Evolutionary conservation across 176 grass and related monocot genomes (phyloP).

Genomic region (Hordeum vulgare): MorexV3_pseudomolecules_assembly NC_058523.1:495215007-495215506

Average conservation of each 20-base stretch:
- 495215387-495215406: constrained; percentile 98
- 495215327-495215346: constrained; percentile 88
- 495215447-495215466: constrained; percentile 94
- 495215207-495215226: neutral
- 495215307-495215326: constrained; percentile 51
- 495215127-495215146: neutral
- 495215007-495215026: constrained; percentile 32
- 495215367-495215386: constrained; percentile 99
- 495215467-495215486: neutral
- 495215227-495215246: neutral
- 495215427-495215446: constrained; percentile 82
- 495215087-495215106: neutral
- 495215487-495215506: neutral
- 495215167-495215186: constrained; percentile 20
- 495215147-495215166: neutral
- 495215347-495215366: constrained; percentile 88
- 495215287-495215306: neutral
- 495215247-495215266: neutral
- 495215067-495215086: neutral
- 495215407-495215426: constrained; percentile 93
- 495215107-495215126: neutral
- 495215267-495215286: neutral
- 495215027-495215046: constrained; percentile 31
- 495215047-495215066: constrained; percentile 13
- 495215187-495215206: neutral